Conservation (phyloP, 2,329 filamentous ascomycete genomes). For the Microsporum canis region DNA sequence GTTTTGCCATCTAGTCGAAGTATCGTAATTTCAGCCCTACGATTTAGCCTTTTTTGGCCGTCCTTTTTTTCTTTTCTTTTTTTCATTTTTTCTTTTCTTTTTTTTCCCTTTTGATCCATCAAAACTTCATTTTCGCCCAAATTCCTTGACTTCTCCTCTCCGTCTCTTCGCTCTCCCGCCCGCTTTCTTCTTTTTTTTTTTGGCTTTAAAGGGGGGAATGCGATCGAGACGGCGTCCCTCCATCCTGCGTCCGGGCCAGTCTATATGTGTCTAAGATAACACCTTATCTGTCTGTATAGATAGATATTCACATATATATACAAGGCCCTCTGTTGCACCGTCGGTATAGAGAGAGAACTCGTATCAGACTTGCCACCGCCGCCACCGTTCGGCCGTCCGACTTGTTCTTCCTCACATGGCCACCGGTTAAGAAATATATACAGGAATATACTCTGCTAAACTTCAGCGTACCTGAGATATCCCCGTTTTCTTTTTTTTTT, state of each 20-base stretch:
- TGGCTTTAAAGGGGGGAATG: too few relatives aligned
- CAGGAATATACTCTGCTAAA: neutral
- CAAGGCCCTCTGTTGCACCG: neutral
- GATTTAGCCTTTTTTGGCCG: slow-evolving; percentile 1
- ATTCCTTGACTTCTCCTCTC: slow-evolving; percentile 10
- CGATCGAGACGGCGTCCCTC: too few relatives aligned
- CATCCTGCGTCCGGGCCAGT: too few relatives aligned
- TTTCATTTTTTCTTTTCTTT: neutral
- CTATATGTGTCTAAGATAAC: too few relatives aligned
- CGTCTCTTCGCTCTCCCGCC: neutral
- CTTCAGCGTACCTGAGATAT: slow-evolving; percentile 1
- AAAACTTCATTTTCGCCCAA: slow-evolving; percentile 5
- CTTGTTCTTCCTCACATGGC: neutral
- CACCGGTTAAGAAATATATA: neutral
- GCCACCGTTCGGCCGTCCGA: neutral
- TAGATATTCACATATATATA: too few relatives aligned
- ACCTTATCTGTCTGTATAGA: too few relatives aligned
- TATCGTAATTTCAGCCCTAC: slow-evolving; percentile 5
- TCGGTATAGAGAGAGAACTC: neutral
- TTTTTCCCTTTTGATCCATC: neutral
- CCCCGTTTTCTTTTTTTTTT: neutral
- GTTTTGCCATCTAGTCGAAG: neutral
- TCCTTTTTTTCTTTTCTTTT: neutral
- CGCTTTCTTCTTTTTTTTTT: too few relatives aligned
- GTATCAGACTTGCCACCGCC: slow-evolving; percentile 1